Evolutionary conservation across 331 rosid genomes (phyloP).

Genomic region (Malus hybrid): DNA sequence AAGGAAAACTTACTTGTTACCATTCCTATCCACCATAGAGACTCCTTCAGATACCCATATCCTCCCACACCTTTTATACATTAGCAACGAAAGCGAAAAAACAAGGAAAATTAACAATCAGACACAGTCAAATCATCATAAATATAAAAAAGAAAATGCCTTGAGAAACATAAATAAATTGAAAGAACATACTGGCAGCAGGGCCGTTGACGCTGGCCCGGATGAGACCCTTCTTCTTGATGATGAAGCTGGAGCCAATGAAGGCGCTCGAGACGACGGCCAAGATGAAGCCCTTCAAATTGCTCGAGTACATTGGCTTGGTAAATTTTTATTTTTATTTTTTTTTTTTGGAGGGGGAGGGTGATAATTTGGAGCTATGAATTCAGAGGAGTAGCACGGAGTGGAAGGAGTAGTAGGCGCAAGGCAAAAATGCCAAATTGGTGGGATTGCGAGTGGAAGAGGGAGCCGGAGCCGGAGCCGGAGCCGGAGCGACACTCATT

Average conservation of each 20-base stretch:
- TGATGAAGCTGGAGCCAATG: constrained; percentile 83
- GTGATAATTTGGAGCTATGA: background rate
- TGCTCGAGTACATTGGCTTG: constrained; percentile 38
- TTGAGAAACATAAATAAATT: background rate
- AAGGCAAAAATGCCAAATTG: background rate
- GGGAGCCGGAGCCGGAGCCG: background rate
- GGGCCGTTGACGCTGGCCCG: constrained; percentile 48
- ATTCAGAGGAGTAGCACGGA: background rate
- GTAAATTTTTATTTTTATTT: background rate
- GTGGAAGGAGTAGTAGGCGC: background rate
- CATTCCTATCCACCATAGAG: constrained; percentile 70
- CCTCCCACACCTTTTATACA: constrained; percentile 64
- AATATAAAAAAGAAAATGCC: background rate
- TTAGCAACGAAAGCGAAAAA: background rate
- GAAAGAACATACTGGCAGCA: constrained; percentile 41
- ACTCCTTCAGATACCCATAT: constrained; percentile 76
- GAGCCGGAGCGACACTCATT: background rate
- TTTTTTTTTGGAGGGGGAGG: background rate
- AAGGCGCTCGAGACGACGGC: constrained; percentile 77
- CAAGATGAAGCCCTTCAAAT: constrained; percentile 59
- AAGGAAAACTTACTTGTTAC: constrained; percentile 52
- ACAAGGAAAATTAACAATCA: background rate
- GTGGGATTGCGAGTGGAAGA: background rate
- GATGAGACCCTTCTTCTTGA: constrained; percentile 86
- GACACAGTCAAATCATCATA: background rate